Evolutionary conservation across 768 basidiomycete species (phyloP).

Genomic region (Gyrodon lividus): DNA sequence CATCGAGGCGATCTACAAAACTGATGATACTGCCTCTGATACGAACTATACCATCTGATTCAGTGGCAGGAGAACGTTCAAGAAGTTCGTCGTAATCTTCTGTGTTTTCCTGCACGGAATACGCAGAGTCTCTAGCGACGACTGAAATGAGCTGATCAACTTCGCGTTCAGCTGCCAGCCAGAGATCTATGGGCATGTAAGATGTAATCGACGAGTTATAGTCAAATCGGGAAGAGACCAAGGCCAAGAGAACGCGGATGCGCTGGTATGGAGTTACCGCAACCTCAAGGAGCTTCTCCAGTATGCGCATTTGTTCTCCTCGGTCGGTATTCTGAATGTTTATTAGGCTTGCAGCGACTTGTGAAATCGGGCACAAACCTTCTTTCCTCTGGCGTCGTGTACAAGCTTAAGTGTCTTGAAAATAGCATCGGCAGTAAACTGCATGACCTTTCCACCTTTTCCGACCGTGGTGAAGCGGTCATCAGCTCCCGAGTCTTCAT

Average conservation of each 20-base stretch:
- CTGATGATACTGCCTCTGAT: conserved; percentile 96
- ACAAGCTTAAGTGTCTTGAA: conserved; percentile 91
- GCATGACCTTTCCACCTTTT: conserved; percentile 81
- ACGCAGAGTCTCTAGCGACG: conserved; percentile 66
- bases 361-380: conserved; percentile 51
- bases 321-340: conserved; percentile 89
- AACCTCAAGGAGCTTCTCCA: conserved; percentile 84
- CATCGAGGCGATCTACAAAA: conserved; percentile 93
- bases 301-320: conserved; percentile 87
- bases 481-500: conserved; percentile 36
- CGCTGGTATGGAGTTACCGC: conserved; percentile 87
- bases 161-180: conserved; percentile 84
- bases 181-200: conserved; percentile 91
- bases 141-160: conserved; percentile 86
- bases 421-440: conserved; percentile 80
- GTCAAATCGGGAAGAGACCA: conserved; percentile 95
- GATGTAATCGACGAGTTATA: conserved; percentile 86
- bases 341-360: not conserved
- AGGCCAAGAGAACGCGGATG: conserved; percentile 90
- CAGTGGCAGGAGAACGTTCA: conserved; percentile 76
- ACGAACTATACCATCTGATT: conserved; percentile 71
- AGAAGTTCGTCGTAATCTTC: conserved; percentile 89
- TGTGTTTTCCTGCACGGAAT: conserved; percentile 82
- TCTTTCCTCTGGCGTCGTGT: conserved; percentile 93
- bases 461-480: conserved; percentile 91